These are phyloP conservation scores for Mangifera indica DNA, from an alignment of 345 rosid species.

Conservation along the genomic window DNA sequence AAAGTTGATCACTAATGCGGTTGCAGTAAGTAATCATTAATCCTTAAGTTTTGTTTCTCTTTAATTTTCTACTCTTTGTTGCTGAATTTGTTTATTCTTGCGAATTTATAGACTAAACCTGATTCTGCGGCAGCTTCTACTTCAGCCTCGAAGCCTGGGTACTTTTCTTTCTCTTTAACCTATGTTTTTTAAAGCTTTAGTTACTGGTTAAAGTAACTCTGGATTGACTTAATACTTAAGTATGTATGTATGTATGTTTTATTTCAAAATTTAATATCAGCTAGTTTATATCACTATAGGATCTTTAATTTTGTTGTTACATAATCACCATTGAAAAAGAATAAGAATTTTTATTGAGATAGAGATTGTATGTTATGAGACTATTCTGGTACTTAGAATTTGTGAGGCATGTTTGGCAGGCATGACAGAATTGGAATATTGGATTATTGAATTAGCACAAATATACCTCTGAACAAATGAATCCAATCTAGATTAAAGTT, in stretches of 20 bases:
- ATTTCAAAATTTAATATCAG: too few relatives aligned
- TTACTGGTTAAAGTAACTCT: neutral
- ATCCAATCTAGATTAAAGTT: neutral
- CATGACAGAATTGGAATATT: neutral
- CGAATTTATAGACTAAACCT: constrained; percentile 52
- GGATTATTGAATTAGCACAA: neutral
- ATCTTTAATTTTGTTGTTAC: neutral
- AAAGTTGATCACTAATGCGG: constrained; percentile 63
- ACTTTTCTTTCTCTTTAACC: neutral
- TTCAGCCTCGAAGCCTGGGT: constrained; percentile 65
- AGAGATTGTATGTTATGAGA: neutral
- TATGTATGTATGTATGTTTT: too few relatives aligned
- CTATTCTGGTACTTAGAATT: neutral
- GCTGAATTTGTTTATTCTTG: constrained; percentile 11
- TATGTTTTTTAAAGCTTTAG: neutral
- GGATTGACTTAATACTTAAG: neutral
- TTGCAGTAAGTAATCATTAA: constrained; percentile 46
- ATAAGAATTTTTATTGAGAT: neutral
- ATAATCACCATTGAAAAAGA: neutral
- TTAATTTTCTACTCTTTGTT: neutral
- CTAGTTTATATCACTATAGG: neutral
- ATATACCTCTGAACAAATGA: neutral
- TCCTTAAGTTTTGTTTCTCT: neutral
- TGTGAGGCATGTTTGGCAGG: neutral
- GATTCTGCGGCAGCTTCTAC: constrained; percentile 54